phyloP scores from a whole-genome alignment of 495 filamentous ascomycete genomes.

The Xylaria longipes region DNA sequence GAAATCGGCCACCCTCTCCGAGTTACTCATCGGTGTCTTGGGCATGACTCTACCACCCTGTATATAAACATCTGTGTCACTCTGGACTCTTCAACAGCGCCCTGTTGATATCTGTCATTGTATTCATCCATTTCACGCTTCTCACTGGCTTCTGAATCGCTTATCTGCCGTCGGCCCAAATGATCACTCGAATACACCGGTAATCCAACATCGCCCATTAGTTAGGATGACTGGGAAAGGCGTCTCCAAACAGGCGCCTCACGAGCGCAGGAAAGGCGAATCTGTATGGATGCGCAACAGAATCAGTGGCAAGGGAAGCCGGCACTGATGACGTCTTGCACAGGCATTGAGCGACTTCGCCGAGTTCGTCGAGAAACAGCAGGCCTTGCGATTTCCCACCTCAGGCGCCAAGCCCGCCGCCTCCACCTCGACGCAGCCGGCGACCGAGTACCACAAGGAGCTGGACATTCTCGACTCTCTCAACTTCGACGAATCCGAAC shows the following conservation, averaged over 20 bases:
- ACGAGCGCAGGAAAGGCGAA: slow-evolving; percentile 87
- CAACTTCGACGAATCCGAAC: slow-evolving; percentile 77
- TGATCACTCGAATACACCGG: slow-evolving; percentile 40
- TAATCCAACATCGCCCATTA: slow-evolving; percentile 25
- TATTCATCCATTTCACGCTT: neutral
- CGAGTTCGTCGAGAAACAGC: slow-evolving; percentile 96
- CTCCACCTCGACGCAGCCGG: slow-evolving; percentile 36
- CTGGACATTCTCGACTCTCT: slow-evolving; percentile 87
- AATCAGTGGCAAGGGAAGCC: neutral
- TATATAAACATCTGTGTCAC: neutral
- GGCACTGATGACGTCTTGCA: slow-evolving; percentile 5
- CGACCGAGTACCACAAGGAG: slow-evolving; percentile 78
- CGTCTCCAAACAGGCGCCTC: slow-evolving; percentile 65
- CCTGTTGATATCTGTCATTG: neutral
- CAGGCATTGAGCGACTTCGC: slow-evolving; percentile 96
- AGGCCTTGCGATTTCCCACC: slow-evolving; percentile 65
- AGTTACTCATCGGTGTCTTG: slow-evolving; percentile 11
- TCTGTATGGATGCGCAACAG: slow-evolving; percentile 58
- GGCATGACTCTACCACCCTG: slow-evolving; percentile 21
- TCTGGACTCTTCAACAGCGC: neutral
- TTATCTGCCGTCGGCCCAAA: slow-evolving; percentile 17
- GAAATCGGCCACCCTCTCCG: slow-evolving; percentile 10
- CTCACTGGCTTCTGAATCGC: neutral
- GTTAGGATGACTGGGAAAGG: slow-evolving; percentile 59
- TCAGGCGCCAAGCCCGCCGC: slow-evolving; percentile 40